phyloP scores from a whole-genome alignment of 345 rosid genomes.

The Hibiscus trionum region DNA sequence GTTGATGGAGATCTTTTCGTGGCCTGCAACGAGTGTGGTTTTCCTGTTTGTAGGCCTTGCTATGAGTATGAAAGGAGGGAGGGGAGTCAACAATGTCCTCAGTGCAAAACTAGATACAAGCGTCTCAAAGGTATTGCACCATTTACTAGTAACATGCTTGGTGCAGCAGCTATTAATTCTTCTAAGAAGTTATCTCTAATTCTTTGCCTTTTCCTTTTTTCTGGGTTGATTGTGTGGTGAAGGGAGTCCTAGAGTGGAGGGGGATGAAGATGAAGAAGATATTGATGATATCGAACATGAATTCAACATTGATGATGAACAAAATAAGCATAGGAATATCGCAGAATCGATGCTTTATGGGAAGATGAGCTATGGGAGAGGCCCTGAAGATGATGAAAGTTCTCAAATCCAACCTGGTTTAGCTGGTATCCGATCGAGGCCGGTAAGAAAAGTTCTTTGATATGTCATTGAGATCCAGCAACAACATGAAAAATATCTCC shows the following conservation, averaged over 20 bases:
- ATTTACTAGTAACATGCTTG: not conserved
- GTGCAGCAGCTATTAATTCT: not conserved
- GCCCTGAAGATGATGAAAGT: conserved; percentile 73
- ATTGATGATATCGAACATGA: conserved; percentile 89
- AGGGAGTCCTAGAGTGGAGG: conserved; percentile 92
- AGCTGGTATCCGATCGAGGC: conserved; percentile 62
- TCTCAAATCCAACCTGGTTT: conserved; percentile 60
- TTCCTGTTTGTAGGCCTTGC: conserved; percentile 92
- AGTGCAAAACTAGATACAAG: conserved; percentile 91
- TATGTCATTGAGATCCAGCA: not conserved
- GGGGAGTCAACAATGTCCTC: conserved; percentile 87
- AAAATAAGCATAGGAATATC: conserved; percentile 49
- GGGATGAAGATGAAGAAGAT: conserved; percentile 97
- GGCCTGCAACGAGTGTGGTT: conserved; percentile 97
- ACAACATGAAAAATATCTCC: not conserved
- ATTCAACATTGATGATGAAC: conserved; percentile 75
- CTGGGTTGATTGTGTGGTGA: not conserved
- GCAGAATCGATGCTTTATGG: conserved; percentile 90
- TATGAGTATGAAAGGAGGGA: conserved; percentile 95
- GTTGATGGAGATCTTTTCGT: conserved; percentile 92
- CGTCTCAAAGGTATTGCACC: conserved; percentile 70
- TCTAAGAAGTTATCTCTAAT: not conserved
- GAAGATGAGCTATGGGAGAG: conserved; percentile 96
- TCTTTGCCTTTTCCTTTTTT: not conserved
- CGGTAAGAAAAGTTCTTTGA: conserved; percentile 29